Evolutionary conservation across 345 rosid species (phyloP).

Genomic region (Psidium guajava): DNA sequence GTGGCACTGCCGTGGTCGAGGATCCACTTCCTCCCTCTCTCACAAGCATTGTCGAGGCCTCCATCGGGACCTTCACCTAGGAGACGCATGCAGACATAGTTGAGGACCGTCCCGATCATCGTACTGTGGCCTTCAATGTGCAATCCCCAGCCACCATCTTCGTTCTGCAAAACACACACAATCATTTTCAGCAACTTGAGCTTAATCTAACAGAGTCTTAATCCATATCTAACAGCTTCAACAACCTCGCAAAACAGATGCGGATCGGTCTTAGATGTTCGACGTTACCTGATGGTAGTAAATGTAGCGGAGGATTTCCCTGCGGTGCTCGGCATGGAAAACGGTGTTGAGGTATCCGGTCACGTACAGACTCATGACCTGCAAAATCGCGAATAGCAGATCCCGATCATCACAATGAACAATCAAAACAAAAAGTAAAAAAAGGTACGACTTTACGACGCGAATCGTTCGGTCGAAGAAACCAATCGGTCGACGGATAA

Average conservation of each 20-base stretch:
- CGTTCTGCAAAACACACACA: constrained; percentile 10
- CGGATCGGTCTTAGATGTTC: neutral
- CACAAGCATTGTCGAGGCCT: constrained; percentile 29
- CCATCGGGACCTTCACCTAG: constrained; percentile 39
- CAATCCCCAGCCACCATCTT: constrained; percentile 57
- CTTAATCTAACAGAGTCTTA: neutral
- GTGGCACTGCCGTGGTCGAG: constrained; percentile 30
- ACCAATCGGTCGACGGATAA: neutral
- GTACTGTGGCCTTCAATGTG: constrained; percentile 47
- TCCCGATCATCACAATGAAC: neutral
- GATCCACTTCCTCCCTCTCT: constrained; percentile 36
- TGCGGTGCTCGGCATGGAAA: constrained; percentile 13
- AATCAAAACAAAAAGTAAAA: neutral
- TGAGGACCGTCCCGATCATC: constrained; percentile 34
- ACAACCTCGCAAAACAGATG: neutral
- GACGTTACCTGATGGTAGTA: constrained; percentile 18
- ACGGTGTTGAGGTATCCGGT: constrained; percentile 10
- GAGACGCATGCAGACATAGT: constrained; percentile 40
- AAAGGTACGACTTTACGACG: neutral
- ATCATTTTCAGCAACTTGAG: neutral
- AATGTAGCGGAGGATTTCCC: constrained; percentile 20
- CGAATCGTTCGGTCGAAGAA: neutral
- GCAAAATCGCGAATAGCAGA: neutral
- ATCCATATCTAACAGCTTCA: neutral
- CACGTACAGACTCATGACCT: constrained; percentile 22